Conservation (phyloP, 202 grass and related monocot species). For the Zoysia matrella region DNA sequence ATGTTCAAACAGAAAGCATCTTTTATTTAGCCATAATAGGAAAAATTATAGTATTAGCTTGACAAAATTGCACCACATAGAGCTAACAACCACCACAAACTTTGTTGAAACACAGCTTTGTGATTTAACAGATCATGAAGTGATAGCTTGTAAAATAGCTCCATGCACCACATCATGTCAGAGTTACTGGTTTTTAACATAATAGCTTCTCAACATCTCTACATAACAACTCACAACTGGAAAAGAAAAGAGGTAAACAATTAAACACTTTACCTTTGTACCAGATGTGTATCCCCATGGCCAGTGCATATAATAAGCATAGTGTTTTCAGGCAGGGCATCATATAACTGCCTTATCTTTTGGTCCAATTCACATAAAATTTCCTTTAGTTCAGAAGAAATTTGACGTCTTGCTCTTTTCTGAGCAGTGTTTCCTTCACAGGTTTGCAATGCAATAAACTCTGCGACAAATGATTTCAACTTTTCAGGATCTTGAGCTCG, state of each 20-base stretch:
- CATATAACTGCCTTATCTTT: slow-evolving; percentile 70
- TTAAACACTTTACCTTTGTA: slow-evolving; percentile 72
- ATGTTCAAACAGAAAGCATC: not conserved
- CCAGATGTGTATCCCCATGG: slow-evolving; percentile 89
- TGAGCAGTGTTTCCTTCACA: slow-evolving; percentile 65
- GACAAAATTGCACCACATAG: no score
- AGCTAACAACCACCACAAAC: not conserved
- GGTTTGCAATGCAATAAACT: slow-evolving; percentile 80
- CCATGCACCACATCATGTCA: not conserved
- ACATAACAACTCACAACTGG: not conserved
- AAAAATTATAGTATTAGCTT: not conserved
- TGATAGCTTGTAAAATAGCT: not conserved
- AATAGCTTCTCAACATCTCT: not conserved
- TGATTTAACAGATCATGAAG: slow-evolving; percentile 4
- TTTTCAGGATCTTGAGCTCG: slow-evolving; percentile 65
- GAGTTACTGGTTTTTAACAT: not conserved
- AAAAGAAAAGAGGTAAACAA: no score
- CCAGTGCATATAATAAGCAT: slow-evolving; percentile 88
- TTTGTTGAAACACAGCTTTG: not conserved
- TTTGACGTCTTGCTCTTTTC: slow-evolving; percentile 57
- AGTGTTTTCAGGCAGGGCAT: slow-evolving; percentile 65
- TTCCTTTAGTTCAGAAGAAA: slow-evolving; percentile 72
- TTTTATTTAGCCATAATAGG: not conserved
- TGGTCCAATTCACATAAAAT: slow-evolving; percentile 67
- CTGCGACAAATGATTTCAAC: slow-evolving; percentile 70